Percentiles rank a stretch among this genome's conserved stretches.
These are phyloP conservation scores for Scenedesmus sp. DNA, from an alignment of 163 green algal species.

Conservation along the genomic window DNA sequence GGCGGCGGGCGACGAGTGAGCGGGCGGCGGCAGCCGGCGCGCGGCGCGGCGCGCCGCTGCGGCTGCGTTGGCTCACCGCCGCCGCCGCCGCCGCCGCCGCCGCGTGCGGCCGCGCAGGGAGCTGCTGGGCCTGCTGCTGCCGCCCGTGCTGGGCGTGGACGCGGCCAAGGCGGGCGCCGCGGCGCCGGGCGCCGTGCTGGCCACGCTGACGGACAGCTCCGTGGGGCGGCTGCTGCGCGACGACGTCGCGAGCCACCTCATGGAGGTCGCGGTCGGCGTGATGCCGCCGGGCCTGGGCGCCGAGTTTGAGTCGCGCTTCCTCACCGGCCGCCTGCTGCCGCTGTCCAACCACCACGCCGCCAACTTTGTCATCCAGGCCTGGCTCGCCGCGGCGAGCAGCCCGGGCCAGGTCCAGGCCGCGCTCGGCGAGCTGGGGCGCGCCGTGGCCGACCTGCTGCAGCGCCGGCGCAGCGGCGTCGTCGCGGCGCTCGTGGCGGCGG, in stretches of 20 bases:
- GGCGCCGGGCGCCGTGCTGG: slow-evolving; percentile 35
- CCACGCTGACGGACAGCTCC: slow-evolving; percentile 50
- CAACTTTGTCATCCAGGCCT: slow-evolving; percentile 87
- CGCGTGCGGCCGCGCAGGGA: slow-evolving; percentile 48
- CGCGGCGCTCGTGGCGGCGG: slow-evolving; percentile 72
- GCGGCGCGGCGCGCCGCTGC: too few species aligned
- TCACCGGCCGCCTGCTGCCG: slow-evolving; percentile 59
- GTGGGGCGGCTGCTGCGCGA: slow-evolving; percentile 69
- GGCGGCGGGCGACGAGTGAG: slow-evolving; percentile 43
- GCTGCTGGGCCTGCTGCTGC: slow-evolving; percentile 39
- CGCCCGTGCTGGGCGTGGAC: slow-evolving; percentile 34
- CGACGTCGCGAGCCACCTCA: slow-evolving; percentile 61
- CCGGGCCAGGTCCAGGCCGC: slow-evolving; percentile 29
- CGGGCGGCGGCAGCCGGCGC: too few species aligned
- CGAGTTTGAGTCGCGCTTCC: slow-evolving; percentile 62
- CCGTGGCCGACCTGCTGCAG: slow-evolving; percentile 66
- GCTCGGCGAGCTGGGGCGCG: slow-evolving; percentile 47
- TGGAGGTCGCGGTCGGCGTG: slow-evolving; percentile 66
- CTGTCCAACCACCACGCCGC: slow-evolving; percentile 70
- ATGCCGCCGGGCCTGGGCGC: slow-evolving; percentile 49
- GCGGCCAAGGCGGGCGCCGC: slow-evolving; percentile 14
- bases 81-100: too few species aligned
- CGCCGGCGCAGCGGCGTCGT: slow-evolving; percentile 71
- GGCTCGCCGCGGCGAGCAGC: slow-evolving; percentile 54
- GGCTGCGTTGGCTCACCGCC: neutral